Evolutionary conservation across 768 basidiomycete species (phyloP).

Genomic region (Collybiopsis luxurians): DNA sequence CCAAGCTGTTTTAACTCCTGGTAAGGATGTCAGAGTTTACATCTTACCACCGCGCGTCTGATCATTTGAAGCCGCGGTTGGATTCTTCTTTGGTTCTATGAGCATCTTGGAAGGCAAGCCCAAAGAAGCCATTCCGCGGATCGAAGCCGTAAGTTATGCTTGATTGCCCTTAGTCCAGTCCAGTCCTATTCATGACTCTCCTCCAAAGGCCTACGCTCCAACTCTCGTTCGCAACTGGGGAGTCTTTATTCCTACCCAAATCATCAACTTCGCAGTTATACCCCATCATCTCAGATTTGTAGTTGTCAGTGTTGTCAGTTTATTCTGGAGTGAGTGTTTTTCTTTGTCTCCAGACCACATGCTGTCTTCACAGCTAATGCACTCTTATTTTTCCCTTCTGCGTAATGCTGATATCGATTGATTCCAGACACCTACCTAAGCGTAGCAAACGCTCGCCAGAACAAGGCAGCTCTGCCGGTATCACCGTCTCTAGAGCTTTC

Average conservation of each 20-base stretch:
- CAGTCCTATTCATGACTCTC: neutral
- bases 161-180: neutral
- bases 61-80: slow-evolving; percentile 35
- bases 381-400: neutral
- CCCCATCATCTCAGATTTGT: slow-evolving; percentile 77
- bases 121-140: slow-evolving; percentile 36
- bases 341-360: neutral
- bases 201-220: slow-evolving; percentile 58
- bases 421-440: slow-evolving; percentile 60
- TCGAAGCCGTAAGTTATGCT: slow-evolving; percentile 35
- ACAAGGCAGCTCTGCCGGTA: neutral
- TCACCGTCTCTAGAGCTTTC: no score
- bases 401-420: neutral
- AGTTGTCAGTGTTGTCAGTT: slow-evolving; percentile 70
- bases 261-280: slow-evolving; percentile 75
- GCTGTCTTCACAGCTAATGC: neutral
- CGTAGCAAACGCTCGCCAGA: slow-evolving; percentile 43
- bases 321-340: slow-evolving; percentile 75
- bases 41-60: neutral
- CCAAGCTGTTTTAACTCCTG: slow-evolving; percentile 74
- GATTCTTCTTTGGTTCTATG: slow-evolving; percentile 44
- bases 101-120: slow-evolving; percentile 57
- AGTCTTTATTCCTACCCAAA: slow-evolving; percentile 74
- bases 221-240: slow-evolving; percentile 78
- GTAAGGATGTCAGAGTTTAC: slow-evolving; percentile 26